Evolutionary conservation across 768 basidiomycete species (phyloP).

Genomic region (Tulasnella sp.): DNA sequence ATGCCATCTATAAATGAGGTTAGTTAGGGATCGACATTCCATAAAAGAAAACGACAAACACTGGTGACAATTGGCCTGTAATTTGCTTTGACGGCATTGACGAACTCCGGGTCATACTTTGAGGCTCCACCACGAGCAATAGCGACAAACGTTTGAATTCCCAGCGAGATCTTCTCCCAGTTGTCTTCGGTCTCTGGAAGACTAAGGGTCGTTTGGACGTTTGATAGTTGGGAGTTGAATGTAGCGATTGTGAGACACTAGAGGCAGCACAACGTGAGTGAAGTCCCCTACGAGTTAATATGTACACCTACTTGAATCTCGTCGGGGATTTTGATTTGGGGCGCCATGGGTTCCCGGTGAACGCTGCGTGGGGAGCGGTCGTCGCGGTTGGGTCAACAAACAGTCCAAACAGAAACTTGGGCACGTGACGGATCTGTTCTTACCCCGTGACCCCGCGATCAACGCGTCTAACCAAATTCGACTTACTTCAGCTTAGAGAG

Average conservation of each 20-base stretch:
- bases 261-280: not conserved
- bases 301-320: conserved; percentile 16
- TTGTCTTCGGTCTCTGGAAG: conserved; percentile 58
- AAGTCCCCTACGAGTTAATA: not conserved
- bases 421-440: too few relatives aligned
- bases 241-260: conserved; percentile 21
- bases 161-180: conserved; percentile 56
- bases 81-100: conserved; percentile 38
- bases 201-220: conserved; percentile 18
- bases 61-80: conserved; percentile 44
- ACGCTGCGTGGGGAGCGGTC: too few relatives aligned
- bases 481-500: too few relatives aligned
- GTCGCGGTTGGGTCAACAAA: not conserved
- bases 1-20: conserved; percentile 30
- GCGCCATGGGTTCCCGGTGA: conserved; percentile 19
- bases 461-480: too few relatives aligned
- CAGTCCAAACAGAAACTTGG: not conserved
- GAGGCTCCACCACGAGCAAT: conserved; percentile 43
- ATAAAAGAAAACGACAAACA: conserved; percentile 24
- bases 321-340: conserved; percentile 19
- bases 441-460: too few relatives aligned
- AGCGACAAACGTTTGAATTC: conserved; percentile 35
- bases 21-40: not conserved
- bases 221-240: conserved; percentile 18
- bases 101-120: conserved; percentile 36